Conservation (phyloP, 192 early-diverging fungal genomes). For the Linnemannia schmuckeri region DNA sequence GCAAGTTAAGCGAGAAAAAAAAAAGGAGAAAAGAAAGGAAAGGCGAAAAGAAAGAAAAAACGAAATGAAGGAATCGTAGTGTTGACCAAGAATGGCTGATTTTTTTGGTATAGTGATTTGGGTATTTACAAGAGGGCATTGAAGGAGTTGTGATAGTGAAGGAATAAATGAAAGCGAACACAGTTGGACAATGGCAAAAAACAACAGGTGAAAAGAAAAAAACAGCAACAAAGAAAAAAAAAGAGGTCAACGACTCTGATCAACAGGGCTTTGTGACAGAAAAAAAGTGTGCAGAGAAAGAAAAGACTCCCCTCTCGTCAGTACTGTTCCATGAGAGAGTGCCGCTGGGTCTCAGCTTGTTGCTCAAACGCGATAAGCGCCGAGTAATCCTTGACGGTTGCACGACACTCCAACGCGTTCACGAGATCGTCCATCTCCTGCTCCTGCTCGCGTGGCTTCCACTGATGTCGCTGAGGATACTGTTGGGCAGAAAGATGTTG, state of each 20-base stretch:
- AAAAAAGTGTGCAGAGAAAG: background rate
- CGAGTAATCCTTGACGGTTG: slow-evolving; percentile 46
- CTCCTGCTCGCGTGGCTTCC: background rate
- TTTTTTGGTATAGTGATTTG: background rate
- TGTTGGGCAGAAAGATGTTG: background rate
- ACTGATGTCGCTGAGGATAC: background rate
- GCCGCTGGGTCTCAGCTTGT: slow-evolving; percentile 19
- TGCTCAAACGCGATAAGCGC: slow-evolving; percentile 37
- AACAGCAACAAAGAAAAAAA: background rate
- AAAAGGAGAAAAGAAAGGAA: background rate
- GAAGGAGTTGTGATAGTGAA: background rate
- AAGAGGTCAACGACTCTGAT: background rate
- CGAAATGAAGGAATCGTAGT: background rate
- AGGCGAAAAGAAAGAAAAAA: background rate
- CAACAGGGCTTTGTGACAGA: background rate
- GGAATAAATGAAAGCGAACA: background rate
- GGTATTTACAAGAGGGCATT: background rate
- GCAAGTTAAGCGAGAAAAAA: background rate
- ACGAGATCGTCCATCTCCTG: slow-evolving; percentile 43
- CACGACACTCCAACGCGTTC: slow-evolving; percentile 33
- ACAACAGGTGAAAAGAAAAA: background rate
- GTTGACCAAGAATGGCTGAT: background rate
- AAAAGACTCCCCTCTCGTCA: background rate
- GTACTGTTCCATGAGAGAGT: background rate
- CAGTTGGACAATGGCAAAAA: background rate